Percentiles rank a stretch among this genome's conserved stretches.
Evolutionary conservation across 345 rosid species (phyloP).

Genomic region (Gynandropsis gynandra): DNA sequence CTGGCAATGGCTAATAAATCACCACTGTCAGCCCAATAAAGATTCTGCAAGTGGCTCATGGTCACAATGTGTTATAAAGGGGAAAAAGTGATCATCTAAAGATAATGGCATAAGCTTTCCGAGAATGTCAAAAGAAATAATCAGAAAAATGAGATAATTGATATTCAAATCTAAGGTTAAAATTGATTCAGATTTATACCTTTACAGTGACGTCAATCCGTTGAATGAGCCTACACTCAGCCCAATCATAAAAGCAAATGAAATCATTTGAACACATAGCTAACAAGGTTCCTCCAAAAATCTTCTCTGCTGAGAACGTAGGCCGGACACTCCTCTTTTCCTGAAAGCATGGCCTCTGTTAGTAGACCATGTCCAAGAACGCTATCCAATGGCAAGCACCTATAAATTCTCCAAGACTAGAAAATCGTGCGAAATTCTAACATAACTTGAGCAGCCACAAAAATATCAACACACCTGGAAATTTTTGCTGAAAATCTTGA

Average conservation of each 20-base stretch:
- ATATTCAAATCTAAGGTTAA: slow-evolving; percentile 1
- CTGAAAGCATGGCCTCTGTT: slow-evolving; percentile 39
- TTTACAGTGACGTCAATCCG: slow-evolving; percentile 96
- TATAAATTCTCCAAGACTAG: slow-evolving; percentile 7
- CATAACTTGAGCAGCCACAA: slow-evolving; percentile 10
- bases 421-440: not conserved
- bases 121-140: too few species aligned
- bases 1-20: slow-evolving; percentile 96
- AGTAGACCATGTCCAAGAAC: slow-evolving; percentile 17
- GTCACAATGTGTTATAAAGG: slow-evolving; percentile 17
- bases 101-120: slow-evolving; percentile 11
- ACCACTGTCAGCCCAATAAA: slow-evolving; percentile 99
- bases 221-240: slow-evolving; percentile 94
- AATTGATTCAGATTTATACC: slow-evolving; percentile 35
- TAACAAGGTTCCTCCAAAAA: slow-evolving; percentile 84
- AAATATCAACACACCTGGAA: slow-evolving; percentile 62
- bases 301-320: slow-evolving; percentile 87
- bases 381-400: slow-evolving; percentile 2
- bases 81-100: slow-evolving; percentile 12
- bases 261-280: slow-evolving; percentile 98
- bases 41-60: slow-evolving; percentile 48
- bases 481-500: slow-evolving; percentile 80
- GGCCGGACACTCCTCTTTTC: slow-evolving; percentile 88
- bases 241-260: slow-evolving; percentile 99
- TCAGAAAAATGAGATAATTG: too few species aligned